phyloP scores from a whole-genome alignment of 192 early-diverging fungal species.

The Gigaspora rosea region DNA sequence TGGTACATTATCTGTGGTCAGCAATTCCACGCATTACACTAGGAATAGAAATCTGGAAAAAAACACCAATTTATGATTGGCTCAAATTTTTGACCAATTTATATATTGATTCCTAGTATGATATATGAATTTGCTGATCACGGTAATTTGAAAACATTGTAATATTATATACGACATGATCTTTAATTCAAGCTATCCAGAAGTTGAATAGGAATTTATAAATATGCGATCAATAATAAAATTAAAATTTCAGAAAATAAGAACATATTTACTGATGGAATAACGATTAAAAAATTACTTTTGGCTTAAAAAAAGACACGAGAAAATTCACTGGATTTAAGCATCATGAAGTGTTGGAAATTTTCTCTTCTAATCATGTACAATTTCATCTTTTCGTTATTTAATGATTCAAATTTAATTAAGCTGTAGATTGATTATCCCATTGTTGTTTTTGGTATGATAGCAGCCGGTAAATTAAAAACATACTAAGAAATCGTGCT shows the following conservation, averaged over 20 bases:
- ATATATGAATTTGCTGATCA: too few species aligned
- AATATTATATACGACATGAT: too few species aligned
- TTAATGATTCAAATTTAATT: not conserved
- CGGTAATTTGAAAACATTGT: too few species aligned
- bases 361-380: constrained; percentile 72
- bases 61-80: too few species aligned
- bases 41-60: too few species aligned
- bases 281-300: constrained; percentile 40
- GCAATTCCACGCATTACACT: too few species aligned
- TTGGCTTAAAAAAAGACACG: constrained; percentile 40
- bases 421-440: constrained; percentile 35
- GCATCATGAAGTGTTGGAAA: constrained; percentile 68
- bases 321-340: constrained; percentile 54
- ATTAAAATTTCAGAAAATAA: constrained; percentile 42
- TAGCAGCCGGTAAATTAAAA: constrained; percentile 39
- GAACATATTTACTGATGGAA: constrained; percentile 47
- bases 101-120: too few species aligned
- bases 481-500: not conserved
- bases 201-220: constrained; percentile 46
- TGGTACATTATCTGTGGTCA: too few species aligned
- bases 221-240: constrained; percentile 42
- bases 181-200: constrained; percentile 39
- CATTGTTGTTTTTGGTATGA: constrained; percentile 38
- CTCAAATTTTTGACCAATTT: too few species aligned
- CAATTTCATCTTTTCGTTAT: not conserved